Conservation (phyloP, 495 filamentous ascomycete species). For the Aspergillus biplanus region DNA sequence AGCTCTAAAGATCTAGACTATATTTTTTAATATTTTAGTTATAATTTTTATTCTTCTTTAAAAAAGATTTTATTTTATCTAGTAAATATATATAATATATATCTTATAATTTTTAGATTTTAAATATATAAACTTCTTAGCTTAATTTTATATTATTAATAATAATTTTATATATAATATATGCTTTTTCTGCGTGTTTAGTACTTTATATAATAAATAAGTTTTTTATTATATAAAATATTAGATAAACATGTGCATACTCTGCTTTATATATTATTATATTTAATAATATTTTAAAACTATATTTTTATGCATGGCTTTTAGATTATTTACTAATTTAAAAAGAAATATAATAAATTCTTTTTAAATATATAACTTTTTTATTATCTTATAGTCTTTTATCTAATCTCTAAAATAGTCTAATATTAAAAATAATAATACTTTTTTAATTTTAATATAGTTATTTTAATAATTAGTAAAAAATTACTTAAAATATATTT, state of each 20-base stretch:
- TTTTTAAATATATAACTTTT: background rate
- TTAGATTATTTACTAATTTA: background rate
- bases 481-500: background rate
- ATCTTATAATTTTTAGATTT: background rate
- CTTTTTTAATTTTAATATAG: background rate
- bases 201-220: background rate
- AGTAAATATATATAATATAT: conserved; percentile 5
- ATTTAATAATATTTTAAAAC: conserved; percentile 10
- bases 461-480: background rate
- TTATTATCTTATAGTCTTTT: too few species aligned
- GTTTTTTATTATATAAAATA: conserved; percentile 7
- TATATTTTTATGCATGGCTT: background rate
- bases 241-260: background rate
- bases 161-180: conserved; percentile 4
- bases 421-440: background rate
- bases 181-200: background rate
- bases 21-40: conserved; percentile 1
- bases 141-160: background rate
- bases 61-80: background rate
- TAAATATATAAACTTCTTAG: background rate
- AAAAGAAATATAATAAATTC: conserved; percentile 14
- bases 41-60: background rate
- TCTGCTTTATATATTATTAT: background rate
- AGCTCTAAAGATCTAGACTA: background rate
- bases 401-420: background rate